Evolutionary conservation across 2,329 filamentous ascomycete species (phyloP), one percentile per base, ranked within the genome.

Genomic region (Xylariales sp.): DNA sequence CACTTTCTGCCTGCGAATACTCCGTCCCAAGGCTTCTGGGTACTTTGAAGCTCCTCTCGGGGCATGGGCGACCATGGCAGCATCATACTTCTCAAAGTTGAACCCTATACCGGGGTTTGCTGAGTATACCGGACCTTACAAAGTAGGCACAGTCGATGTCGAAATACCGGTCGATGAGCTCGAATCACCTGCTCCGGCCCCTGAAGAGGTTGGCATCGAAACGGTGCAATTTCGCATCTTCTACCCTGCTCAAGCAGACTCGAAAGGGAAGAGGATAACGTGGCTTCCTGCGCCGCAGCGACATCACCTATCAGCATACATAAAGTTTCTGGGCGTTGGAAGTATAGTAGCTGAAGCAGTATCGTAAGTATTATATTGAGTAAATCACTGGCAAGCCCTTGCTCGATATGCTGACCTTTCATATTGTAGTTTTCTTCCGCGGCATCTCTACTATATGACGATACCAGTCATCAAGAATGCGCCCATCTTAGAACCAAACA

Each of bases 141-240:
- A 80, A 53, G 87, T 93, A 44, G 88, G 87, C 48, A 87, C 84
- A 3, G 70, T 88, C 50, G 88, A 94, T 54, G 73, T 91, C 49
- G 88, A 95, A 65, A 78, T 94, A 12, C 85, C 88, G 31, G 71
- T 84, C 8, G 69, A 73, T 20, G 73, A 79, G 35, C 65, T 83
- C 5, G 59, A 71, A 2, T 68, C 75, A 1, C 77, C 81, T 0
- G 69, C 74, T 16, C 66, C 72, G 3, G 61, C 69, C 6, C 76
- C 78, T 5, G 66, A 71, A 6, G 70, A 74, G 37, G 62, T 64
- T 42, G 69, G 71, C 32, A 80, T 90, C 33, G 69, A 80, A 15
- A 95, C 88, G 1, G 71, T 94, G 19, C 82, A 86, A 43, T 93
- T 88, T 60, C 79, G 88, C 47, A 72, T 94, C 44, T 95, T 87